These are phyloP conservation scores for Leishmania mexicana DNA, from an alignment of 208 protist genomes.

Conservation along the genomic window DNA sequence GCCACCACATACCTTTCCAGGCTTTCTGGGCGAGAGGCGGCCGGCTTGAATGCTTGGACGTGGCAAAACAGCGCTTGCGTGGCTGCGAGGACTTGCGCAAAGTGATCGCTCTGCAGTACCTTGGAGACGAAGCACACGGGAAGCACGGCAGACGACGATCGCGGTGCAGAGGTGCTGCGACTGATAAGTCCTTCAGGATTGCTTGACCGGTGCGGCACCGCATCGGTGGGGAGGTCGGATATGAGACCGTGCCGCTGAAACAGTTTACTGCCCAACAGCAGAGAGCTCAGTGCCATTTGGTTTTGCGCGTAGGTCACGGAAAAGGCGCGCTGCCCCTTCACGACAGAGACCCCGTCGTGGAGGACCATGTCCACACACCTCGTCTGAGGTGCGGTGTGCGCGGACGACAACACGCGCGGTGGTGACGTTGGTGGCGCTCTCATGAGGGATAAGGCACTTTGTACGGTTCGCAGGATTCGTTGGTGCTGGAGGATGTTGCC, in stretches of 20 bases:
- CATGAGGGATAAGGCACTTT: background rate
- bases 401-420: background rate
- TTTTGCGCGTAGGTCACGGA: conserved; percentile 81
- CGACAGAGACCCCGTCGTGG: conserved; percentile 80
- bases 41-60: conserved; percentile 46
- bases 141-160: background rate
- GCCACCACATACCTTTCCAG: conserved; percentile 66
- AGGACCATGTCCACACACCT: conserved; percentile 54
- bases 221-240: background rate
- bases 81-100: conserved; percentile 36
- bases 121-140: conserved; percentile 73
- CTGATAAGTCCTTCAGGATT: background rate
- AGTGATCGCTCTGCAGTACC: conserved; percentile 56
- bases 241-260: conserved; percentile 30
- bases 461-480: conserved; percentile 22
- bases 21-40: conserved; percentile 43
- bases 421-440: background rate
- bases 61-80: conserved; percentile 38
- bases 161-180: background rate
- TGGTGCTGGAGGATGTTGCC: conserved; percentile 61
- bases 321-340: conserved; percentile 53
- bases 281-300: conserved; percentile 68
- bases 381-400: background rate
- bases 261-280: conserved; percentile 55
- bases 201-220: background rate